phyloP scores from a whole-genome alignment of 495 filamentous ascomycete genomes.

The Mytilinidion resinicola region DNA sequence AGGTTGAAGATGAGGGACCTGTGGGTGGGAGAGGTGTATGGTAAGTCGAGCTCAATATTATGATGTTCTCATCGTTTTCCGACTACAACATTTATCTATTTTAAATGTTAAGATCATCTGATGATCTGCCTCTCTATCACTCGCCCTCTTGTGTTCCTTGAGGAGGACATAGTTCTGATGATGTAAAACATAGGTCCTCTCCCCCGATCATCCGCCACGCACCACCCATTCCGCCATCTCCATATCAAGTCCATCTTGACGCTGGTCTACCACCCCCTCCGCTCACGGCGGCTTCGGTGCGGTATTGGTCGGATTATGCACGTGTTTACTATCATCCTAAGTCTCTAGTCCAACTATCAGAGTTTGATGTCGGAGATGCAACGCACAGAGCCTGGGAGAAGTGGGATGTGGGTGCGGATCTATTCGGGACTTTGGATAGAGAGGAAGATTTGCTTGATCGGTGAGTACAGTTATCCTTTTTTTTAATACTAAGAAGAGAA shows the following conservation, averaged over 20 bases:
- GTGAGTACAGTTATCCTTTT: not conserved
- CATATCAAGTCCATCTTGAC: slow-evolving; percentile 75
- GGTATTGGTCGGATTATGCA: slow-evolving; percentile 95
- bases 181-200: no score
- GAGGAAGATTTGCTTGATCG: slow-evolving; percentile 78
- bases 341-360: slow-evolving; percentile 63
- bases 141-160: no score
- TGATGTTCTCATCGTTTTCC: not conserved
- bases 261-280: slow-evolving; percentile 54
- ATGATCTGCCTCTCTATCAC: no score
- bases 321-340: slow-evolving; percentile 86
- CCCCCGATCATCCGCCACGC: slow-evolving; percentile 59
- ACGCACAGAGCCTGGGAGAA: slow-evolving; percentile 75
- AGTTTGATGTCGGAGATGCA: slow-evolving; percentile 69
- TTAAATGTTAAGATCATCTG: no score
- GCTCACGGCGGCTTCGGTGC: slow-evolving; percentile 63
- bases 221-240: slow-evolving; percentile 56
- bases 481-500: not conserved
- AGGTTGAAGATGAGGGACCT: slow-evolving; percentile 51
- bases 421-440: slow-evolving; percentile 74
- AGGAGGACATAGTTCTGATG: no score
- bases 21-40: slow-evolving; percentile 40
- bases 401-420: slow-evolving; percentile 70
- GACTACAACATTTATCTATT: no score
- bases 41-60: slow-evolving; percentile 44